Conservation (phyloP, 164 flowering plant genomes). For the Aristolochia contorta region DNA sequence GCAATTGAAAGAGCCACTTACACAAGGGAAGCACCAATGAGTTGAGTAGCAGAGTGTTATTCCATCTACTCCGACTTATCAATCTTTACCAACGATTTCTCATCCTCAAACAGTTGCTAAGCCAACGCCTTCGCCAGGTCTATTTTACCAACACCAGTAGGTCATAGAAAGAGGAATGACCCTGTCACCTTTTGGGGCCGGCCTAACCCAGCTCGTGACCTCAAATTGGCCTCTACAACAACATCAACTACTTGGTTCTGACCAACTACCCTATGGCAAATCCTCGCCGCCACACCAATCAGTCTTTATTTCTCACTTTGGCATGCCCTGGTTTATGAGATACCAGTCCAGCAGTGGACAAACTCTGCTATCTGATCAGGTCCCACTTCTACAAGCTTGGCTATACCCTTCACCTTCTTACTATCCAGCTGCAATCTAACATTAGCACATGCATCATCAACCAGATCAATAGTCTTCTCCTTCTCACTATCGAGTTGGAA, state of each 20-base stretch:
- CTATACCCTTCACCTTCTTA: too few species aligned
- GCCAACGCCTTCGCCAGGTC: conserved; percentile 95
- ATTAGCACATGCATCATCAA: too few species aligned
- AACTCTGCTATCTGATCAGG: conserved; percentile 78
- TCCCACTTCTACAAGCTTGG: too few species aligned
- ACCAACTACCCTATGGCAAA: conserved; percentile 85
- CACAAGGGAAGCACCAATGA: conserved; percentile 99
- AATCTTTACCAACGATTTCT: conserved; percentile 58
- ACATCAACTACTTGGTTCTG: conserved; percentile 72
- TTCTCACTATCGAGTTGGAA: too few species aligned
- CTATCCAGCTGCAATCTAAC: too few species aligned
- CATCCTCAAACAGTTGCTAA: conserved; percentile 87
- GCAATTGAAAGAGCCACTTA: conserved; percentile 19
- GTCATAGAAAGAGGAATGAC: conserved; percentile 79
- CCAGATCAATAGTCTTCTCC: too few species aligned
- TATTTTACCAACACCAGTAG: conserved; percentile 94
- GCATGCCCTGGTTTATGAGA: conserved; percentile 83
- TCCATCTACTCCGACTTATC: conserved; percentile 99
- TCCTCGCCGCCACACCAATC: conserved; percentile 66
- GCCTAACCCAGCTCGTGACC: conserved; percentile 84
- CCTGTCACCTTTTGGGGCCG: conserved; percentile 84
- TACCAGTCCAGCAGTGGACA: conserved; percentile 92
- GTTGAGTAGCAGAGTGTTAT: conserved; percentile 77
- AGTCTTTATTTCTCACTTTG: conserved; percentile 69
- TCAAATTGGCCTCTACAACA: conserved; percentile 80